Percentiles rank a stretch among this genome's conserved stretches.
Conservation (phyloP, 768 basidiomycete species). For the Tricholoma hemisulphureum region DNA sequence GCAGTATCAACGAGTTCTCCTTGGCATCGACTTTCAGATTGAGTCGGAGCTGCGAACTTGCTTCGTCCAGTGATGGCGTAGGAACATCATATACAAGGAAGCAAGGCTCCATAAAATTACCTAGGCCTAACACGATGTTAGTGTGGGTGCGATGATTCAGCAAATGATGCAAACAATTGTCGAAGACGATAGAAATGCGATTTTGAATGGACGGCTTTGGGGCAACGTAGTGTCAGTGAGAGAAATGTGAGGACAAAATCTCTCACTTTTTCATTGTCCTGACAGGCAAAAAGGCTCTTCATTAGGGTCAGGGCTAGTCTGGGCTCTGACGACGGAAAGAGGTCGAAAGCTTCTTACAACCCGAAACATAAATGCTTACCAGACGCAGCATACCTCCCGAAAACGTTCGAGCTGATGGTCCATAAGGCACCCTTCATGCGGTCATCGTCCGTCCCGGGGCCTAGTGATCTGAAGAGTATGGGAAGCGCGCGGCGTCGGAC, state of each 20-base stretch:
- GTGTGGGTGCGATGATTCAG: neutral
- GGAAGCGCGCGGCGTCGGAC: slow-evolving; percentile 64
- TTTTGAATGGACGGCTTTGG: slow-evolving; percentile 73
- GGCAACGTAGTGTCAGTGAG: neutral
- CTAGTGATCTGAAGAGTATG: slow-evolving; percentile 52
- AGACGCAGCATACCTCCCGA: slow-evolving; percentile 56
- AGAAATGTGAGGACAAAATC: neutral
- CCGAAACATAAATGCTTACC: slow-evolving; percentile 30
- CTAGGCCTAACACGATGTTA: slow-evolving; percentile 45
- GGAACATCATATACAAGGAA: slow-evolving; percentile 53
- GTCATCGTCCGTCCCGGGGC: slow-evolving; percentile 76
- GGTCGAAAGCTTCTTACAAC: neutral
- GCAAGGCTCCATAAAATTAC: slow-evolving; percentile 61
- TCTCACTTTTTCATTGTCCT: slow-evolving; percentile 79
- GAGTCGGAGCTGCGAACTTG: slow-evolving; percentile 37
- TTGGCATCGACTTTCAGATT: slow-evolving; percentile 31
- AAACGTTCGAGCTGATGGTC: slow-evolving; percentile 63
- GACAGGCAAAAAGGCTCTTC: slow-evolving; percentile 63
- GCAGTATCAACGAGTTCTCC: slow-evolving; percentile 38
- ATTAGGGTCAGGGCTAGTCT: slow-evolving; percentile 59
- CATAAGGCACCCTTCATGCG: slow-evolving; percentile 92
- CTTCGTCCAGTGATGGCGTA: slow-evolving; percentile 39
- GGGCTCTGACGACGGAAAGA: slow-evolving; percentile 49
- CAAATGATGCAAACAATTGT: slow-evolving; percentile 49
- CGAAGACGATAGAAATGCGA: slow-evolving; percentile 59